Evolutionary conservation across 2,329 filamentous ascomycete species (phyloP).

Genomic region (Xylariaceae sp.): DNA sequence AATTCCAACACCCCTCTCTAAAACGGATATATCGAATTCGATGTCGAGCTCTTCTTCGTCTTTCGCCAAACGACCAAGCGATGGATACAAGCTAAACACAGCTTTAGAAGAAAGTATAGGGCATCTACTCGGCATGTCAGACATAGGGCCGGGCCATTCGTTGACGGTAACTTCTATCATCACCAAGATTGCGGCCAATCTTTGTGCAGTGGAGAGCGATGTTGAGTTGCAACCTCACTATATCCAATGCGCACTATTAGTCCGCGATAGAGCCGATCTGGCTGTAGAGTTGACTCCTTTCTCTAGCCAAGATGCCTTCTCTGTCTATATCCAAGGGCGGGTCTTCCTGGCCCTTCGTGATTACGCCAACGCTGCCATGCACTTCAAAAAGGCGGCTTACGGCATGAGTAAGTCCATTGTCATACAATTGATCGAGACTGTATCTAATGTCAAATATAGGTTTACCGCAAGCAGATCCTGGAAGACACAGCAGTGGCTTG

Average conservation of each 20-base stretch:
- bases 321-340: constrained; percentile 79
- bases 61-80: constrained; percentile 40
- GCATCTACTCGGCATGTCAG: constrained; percentile 59
- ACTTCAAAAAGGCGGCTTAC: constrained; percentile 79
- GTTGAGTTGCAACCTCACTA: constrained; percentile 59
- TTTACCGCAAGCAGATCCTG: constrained; percentile 41
- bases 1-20: constrained; percentile 47
- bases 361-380: constrained; percentile 64
- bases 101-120: constrained; percentile 57
- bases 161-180: constrained; percentile 45
- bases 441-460: constrained; percentile 34
- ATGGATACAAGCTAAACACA: constrained; percentile 50
- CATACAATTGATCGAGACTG: not conserved
- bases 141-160: constrained; percentile 42
- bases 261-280: constrained; percentile 56
- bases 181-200: constrained; percentile 62
- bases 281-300: constrained; percentile 56
- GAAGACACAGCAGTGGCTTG: constrained; percentile 59
- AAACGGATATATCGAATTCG: constrained; percentile 38
- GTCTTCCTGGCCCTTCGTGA: constrained; percentile 71
- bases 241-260: constrained; percentile 59
- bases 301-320: constrained; percentile 56
- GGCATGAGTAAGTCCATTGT: constrained; percentile 63
- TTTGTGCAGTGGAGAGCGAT: constrained; percentile 61
- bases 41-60: constrained; percentile 32